A percentile compares a stretch with the other conserved stretches of the same genome.
Conservation (phyloP, 2,329 filamentous ascomycete genomes). For the Beauveria pseudobassiana region DNA sequence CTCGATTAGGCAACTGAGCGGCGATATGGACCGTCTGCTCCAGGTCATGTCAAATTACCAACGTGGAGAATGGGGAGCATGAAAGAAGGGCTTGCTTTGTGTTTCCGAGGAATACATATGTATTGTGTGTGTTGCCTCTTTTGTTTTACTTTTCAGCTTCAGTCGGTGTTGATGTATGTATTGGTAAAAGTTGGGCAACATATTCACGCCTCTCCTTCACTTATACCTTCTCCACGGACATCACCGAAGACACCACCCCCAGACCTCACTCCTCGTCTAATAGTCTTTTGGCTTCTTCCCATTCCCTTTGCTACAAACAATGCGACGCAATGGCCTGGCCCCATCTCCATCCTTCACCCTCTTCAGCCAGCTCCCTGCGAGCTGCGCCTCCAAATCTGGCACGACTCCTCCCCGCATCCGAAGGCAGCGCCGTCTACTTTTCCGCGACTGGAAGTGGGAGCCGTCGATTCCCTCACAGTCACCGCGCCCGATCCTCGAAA, state of each 20-base stretch:
- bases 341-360: background rate
- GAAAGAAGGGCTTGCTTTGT: background rate
- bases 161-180: background rate
- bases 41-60: background rate
- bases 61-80: background rate
- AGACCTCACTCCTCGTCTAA: background rate
- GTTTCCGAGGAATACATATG: background rate
- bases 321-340: background rate
- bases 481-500: background rate
- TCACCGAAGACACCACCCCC: no score
- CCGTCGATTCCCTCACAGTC: background rate
- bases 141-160: background rate
- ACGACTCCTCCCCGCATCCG: background rate
- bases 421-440: slow-evolving; percentile 5
- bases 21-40: background rate
- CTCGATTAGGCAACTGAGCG: background rate
- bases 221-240: background rate
- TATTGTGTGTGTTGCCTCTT: background rate
- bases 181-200: background rate
- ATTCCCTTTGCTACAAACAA: background rate
- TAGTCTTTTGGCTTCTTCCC: background rate
- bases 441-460: slow-evolving; percentile 5
- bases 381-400: slow-evolving; percentile 1
- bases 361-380: slow-evolving; percentile 2
- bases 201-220: background rate